Conservation (phyloP, 2,329 filamentous ascomycete species). For the Ophiostoma sp. region DNA sequence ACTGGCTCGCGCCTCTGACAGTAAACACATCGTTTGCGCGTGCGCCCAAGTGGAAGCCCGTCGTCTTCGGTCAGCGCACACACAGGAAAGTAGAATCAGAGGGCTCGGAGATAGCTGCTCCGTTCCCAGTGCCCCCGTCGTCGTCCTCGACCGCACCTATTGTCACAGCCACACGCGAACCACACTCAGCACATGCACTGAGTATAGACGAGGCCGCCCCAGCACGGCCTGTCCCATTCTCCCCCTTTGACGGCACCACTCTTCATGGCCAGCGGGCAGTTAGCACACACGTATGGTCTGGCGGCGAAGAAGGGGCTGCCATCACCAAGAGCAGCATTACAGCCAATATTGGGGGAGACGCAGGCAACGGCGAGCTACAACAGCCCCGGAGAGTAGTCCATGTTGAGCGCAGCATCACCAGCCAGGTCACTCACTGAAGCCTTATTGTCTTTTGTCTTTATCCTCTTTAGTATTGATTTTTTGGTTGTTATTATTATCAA, state of each 20-base stretch:
- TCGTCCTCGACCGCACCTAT: background rate
- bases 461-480: constrained; percentile 1
- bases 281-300: constrained; percentile 23
- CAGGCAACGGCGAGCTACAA: background rate
- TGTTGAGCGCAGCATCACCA: constrained; percentile 20
- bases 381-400: constrained; percentile 16
- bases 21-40: background rate
- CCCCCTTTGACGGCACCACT: constrained; percentile 19
- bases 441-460: background rate
- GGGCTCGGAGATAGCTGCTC: background rate
- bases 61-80: background rate
- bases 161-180: background rate
- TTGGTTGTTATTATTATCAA: background rate
- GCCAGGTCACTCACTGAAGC: constrained; percentile 1
- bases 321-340: background rate
- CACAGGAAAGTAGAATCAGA: background rate
- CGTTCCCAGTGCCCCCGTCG: background rate
- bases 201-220: background rate
- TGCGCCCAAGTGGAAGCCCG: background rate
- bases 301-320: background rate
- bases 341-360: background rate
- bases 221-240: background rate
- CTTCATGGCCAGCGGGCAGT: constrained; percentile 1
- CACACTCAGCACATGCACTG: background rate
- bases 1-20: constrained; percentile 19